phyloP scores from a whole-genome alignment of 768 basidiomycete genomes.

The Hydnomerulius pinastri region DNA sequence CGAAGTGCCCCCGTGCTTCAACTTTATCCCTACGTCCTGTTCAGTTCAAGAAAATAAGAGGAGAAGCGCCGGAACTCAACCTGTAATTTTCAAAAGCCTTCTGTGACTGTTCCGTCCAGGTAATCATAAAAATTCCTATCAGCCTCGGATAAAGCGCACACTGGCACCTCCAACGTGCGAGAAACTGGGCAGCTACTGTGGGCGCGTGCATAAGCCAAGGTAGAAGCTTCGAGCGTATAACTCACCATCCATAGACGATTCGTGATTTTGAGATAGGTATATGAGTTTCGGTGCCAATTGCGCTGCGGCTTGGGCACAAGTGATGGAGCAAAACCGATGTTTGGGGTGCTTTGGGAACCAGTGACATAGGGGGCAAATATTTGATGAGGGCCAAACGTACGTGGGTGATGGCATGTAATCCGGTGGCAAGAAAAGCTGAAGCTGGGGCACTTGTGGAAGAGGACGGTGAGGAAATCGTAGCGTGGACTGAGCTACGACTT shows the following conservation, averaged over 20 bases:
- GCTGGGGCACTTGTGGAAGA: no score
- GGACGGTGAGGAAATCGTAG: no score
- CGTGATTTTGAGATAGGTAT: conserved; percentile 10
- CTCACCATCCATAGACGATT: conserved; percentile 7
- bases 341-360: conserved; percentile 12
- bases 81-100: conserved; percentile 19
- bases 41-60: background rate
- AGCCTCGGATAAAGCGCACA: conserved; percentile 11
- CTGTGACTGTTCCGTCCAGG: conserved; percentile 14
- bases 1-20: conserved; percentile 14
- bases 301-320: conserved; percentile 12
- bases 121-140: conserved; percentile 20
- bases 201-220: no score
- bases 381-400: background rate
- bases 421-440: no score
- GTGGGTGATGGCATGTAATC: background rate
- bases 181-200: conserved; percentile 16
- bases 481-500: no score
- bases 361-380: conserved; percentile 21
- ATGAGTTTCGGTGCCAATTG: conserved; percentile 18
- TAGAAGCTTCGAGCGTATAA: background rate
- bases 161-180: conserved; percentile 5
- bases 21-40: conserved; percentile 12
- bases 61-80: background rate
- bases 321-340: conserved; percentile 20